phyloP scores from a whole-genome alignment of 768 basidiomycete genomes.

The Rhodosporidiobolus odoratus region DNA sequence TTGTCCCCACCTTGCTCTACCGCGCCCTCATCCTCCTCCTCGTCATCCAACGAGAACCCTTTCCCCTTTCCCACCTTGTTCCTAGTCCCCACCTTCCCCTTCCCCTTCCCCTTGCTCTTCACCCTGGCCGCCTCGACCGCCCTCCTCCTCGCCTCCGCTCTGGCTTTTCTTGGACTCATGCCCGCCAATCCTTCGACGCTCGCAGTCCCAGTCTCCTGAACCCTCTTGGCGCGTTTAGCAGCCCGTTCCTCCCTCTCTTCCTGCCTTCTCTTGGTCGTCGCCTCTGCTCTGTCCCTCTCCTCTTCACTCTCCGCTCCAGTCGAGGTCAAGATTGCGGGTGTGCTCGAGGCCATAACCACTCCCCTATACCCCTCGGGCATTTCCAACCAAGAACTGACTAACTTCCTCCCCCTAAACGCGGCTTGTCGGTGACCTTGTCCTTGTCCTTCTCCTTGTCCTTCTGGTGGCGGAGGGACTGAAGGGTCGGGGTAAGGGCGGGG shows the following conservation, averaged over 20 bases:
- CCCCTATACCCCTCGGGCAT: slow-evolving; percentile 17
- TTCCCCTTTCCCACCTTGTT: background rate
- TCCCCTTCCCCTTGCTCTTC: background rate
- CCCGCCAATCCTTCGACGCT: background rate
- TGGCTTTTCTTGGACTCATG: slow-evolving; percentile 14
- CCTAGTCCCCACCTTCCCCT: background rate
- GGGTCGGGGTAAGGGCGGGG: slow-evolving; percentile 9
- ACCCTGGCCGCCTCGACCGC: background rate
- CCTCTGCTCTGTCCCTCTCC: background rate
- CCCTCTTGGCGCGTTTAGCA: slow-evolving; percentile 13
- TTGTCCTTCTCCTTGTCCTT: accelerated
- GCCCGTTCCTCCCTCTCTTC: slow-evolving; percentile 8
- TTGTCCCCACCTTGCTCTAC: background rate
- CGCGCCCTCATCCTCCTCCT: background rate
- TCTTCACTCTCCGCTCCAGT: background rate
- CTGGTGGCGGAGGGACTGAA: background rate
- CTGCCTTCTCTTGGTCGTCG: no score
- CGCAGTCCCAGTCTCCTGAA: background rate
- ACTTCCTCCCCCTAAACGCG: slow-evolving; percentile 13
- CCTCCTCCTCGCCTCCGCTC: slow-evolving; percentile 10
- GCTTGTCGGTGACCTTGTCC: slow-evolving; percentile 4
- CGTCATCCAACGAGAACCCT: slow-evolving; percentile 8
- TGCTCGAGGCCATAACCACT: slow-evolving; percentile 3
- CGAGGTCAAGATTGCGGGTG: background rate
- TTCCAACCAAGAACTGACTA: background rate